A percentile compares a stretch with the other conserved stretches of the same genome.
These are phyloP conservation scores for Calonectria hawksworthii DNA, from an alignment of 2,329 filamentous ascomycete genomes.

Conservation along the genomic window DNA sequence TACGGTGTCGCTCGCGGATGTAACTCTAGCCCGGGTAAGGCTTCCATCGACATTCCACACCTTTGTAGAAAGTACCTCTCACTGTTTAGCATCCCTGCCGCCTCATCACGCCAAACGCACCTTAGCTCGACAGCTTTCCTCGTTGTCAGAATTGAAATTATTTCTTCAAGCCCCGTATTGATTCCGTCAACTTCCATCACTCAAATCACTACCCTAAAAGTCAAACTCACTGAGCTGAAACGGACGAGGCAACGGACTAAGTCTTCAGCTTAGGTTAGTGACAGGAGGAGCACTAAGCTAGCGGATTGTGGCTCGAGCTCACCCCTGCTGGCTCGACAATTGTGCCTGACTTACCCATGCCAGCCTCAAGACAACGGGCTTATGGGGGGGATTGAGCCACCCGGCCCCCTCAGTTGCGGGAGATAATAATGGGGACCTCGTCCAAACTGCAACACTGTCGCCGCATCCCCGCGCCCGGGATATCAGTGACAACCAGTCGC, in stretches of 20 bases:
- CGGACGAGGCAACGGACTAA: constrained; percentile 29
- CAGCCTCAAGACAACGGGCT: constrained; percentile 19
- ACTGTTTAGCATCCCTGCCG: neutral
- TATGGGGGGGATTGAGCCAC: neutral
- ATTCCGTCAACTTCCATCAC: neutral
- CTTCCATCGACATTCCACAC: constrained; percentile 17
- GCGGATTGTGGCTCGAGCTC: constrained; percentile 19
- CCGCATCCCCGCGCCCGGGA: constrained; percentile 25
- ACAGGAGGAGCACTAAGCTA: constrained; percentile 29
- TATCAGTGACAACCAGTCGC: constrained; percentile 5
- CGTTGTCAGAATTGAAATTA: neutral
- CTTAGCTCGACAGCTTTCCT: neutral
- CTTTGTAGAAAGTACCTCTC: neutral
- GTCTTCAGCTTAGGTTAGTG: constrained; percentile 34
- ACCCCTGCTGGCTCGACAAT: constrained; percentile 17
- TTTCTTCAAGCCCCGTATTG: neutral
- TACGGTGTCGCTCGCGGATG: neutral
- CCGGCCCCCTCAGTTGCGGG: constrained; percentile 5
- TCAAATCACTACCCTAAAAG: neutral
- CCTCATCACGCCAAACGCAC: neutral
- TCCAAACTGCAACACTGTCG: constrained; percentile 16
- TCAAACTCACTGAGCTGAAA: constrained; percentile 34
- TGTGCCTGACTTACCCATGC: constrained; percentile 18
- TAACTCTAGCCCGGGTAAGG: neutral
- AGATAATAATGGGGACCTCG: constrained; percentile 7